These are phyloP conservation scores for Neurospora crassa DNA, from an alignment of 2,329 filamentous ascomycete species.

Conservation along the genomic window DNA sequence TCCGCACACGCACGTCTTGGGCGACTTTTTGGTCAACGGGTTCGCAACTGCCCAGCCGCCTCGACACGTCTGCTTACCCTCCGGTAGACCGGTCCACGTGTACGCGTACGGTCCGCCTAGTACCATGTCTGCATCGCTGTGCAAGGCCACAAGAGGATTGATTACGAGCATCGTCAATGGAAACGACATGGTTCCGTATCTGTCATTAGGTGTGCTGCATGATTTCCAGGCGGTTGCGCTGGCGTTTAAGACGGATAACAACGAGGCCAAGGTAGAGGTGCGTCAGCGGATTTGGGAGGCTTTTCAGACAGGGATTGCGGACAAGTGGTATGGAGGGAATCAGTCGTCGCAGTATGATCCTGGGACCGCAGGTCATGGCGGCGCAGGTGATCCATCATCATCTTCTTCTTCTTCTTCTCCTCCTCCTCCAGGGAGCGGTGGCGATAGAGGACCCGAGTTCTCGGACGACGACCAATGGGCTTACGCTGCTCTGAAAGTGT, in stretches of 20 bases:
- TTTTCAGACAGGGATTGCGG: constrained; percentile 50
- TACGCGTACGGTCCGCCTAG: constrained; percentile 71
- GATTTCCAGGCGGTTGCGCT: constrained; percentile 65
- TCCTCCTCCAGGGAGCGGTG: constrained; percentile 14
- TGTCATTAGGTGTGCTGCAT: constrained; percentile 64
- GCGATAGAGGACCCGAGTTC: constrained; percentile 11
- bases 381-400: neutral
- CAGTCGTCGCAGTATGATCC: constrained; percentile 3
- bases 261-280: constrained; percentile 57
- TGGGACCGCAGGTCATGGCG: constrained; percentile 5
- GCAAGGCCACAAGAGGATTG: constrained; percentile 60
- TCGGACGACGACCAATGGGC: constrained; percentile 61
- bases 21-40: constrained; percentile 15
- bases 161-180: constrained; percentile 68
- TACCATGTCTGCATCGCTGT: constrained; percentile 60
- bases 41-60: constrained; percentile 5
- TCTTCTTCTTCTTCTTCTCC: neutral
- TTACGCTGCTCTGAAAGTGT: constrained; percentile 53
- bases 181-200: constrained; percentile 62
- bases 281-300: constrained; percentile 56
- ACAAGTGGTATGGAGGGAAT: constrained; percentile 45
- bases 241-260: constrained; percentile 63
- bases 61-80: constrained; percentile 44
- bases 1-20: constrained; percentile 31
- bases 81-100: constrained; percentile 64